phyloP scores from a whole-genome alignment of 2,329 filamentous ascomycete species.

The Ilyonectria robusta region DNA sequence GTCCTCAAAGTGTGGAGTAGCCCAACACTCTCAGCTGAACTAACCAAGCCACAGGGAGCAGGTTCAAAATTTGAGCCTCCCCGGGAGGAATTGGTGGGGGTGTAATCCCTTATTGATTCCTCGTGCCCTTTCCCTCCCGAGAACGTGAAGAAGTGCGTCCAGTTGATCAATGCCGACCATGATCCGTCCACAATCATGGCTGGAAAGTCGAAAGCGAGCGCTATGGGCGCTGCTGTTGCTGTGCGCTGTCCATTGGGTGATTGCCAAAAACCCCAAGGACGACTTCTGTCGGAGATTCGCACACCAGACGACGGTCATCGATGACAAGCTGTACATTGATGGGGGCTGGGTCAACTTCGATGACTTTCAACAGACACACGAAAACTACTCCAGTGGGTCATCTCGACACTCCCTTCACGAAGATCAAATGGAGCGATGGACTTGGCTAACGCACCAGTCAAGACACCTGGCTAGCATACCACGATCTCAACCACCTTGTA shows the following conservation, averaged over 20 bases:
- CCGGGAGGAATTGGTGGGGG: too few species aligned
- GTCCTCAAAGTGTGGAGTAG: too few species aligned
- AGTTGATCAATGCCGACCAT: too few species aligned
- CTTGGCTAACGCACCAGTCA: neutral
- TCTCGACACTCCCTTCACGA: neutral
- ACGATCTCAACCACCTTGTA: conserved; percentile 1
- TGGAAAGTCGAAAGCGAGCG: neutral
- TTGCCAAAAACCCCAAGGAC: conserved; percentile 19
- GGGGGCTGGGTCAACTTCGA: conserved; percentile 70
- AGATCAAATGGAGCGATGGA: neutral
- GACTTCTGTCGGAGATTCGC: conserved; percentile 67
- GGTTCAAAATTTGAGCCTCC: too few species aligned
- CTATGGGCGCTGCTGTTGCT: neutral
- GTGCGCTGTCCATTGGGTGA: neutral
- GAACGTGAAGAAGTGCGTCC: too few species aligned
- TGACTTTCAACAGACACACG: conserved; percentile 59
- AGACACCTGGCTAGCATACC: conserved; percentile 19
- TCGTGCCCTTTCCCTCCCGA: too few species aligned
- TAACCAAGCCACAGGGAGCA: too few species aligned
- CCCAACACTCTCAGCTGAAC: too few species aligned
- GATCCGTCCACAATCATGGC: neutral
- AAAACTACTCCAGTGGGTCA: conserved; percentile 67
- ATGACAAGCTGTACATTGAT: conserved; percentile 71
- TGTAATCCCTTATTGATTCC: too few species aligned
- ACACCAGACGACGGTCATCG: conserved; percentile 71